Percentiles rank a stretch among this genome's conserved stretches.
These are phyloP conservation scores for Saposhnikovia divaricata DNA, from an alignment of 129 eudicot species.

Conservation along the genomic window DNA sequence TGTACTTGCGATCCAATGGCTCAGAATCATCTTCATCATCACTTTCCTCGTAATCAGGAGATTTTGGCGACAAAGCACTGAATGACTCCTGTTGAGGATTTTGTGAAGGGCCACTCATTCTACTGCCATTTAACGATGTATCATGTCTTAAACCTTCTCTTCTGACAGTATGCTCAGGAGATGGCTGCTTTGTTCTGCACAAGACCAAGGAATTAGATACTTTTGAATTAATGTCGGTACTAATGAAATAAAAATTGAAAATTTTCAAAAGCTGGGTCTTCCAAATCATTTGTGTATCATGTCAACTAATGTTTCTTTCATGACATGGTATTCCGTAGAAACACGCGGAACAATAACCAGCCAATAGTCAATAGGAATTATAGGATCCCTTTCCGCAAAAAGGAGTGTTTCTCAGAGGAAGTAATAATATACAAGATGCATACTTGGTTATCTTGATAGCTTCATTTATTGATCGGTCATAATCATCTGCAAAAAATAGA, in stretches of 20 bases:
- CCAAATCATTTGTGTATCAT: not conserved
- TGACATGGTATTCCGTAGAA: not conserved
- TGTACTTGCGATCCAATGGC: constrained; percentile 67
- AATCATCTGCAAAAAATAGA: constrained; percentile 62
- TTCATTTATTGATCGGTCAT: constrained; percentile 87
- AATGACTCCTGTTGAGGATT: constrained; percentile 31
- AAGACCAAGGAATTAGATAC: not conserved
- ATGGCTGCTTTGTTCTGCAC: constrained; percentile 48
- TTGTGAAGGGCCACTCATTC: constrained; percentile 37
- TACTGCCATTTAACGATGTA: constrained; percentile 45
- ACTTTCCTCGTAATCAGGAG: constrained; percentile 39
- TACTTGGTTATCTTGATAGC: constrained; percentile 36
- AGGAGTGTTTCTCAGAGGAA: not conserved
- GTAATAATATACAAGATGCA: not conserved
- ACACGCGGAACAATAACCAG: not conserved
- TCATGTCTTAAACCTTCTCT: constrained; percentile 53
- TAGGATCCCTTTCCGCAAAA: not conserved
- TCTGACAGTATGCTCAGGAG: constrained; percentile 52
- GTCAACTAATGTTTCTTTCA: not conserved
- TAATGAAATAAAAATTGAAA: not conserved
- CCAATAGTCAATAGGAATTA: not conserved
- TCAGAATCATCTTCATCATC: constrained; percentile 45
- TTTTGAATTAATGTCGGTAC: not conserved
- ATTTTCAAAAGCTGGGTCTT: not conserved
- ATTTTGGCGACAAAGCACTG: constrained; percentile 49